Percentiles rank a stretch among this genome's conserved stretches.
Evolutionary conservation across 2,329 filamentous ascomycete genomes (phyloP).

Genomic region (Sphaerulina vaccinii): DNA sequence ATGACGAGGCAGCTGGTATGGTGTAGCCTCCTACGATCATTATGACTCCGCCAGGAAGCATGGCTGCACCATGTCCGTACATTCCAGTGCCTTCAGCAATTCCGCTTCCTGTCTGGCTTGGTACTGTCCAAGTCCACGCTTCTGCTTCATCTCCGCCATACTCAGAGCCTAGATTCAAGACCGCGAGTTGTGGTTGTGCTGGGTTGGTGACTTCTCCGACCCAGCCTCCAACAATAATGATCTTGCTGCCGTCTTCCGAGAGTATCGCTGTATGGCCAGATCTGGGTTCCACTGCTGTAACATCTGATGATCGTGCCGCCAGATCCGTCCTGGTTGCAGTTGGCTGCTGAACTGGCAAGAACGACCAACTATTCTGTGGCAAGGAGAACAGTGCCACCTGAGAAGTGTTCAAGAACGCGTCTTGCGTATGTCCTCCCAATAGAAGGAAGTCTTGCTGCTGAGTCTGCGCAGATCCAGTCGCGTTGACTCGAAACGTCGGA

Average conservation of each 20-base stretch:
- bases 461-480: slow-evolving; percentile 54
- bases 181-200: slow-evolving; percentile 75
- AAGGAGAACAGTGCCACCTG: slow-evolving; percentile 83
- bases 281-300: slow-evolving; percentile 65
- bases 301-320: slow-evolving; percentile 43
- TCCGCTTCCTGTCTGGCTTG: slow-evolving; percentile 49
- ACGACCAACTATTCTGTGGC: slow-evolving; percentile 84
- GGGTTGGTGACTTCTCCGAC: slow-evolving; percentile 75
- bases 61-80: slow-evolving; percentile 61
- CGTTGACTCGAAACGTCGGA: slow-evolving; percentile 67
- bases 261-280: slow-evolving; percentile 87
- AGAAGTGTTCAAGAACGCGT: slow-evolving; percentile 92
- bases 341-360: slow-evolving; percentile 62
- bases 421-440: slow-evolving; percentile 78
- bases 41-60: slow-evolving; percentile 62
- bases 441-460: slow-evolving; percentile 78
- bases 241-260: slow-evolving; percentile 71
- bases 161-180: slow-evolving; percentile 72
- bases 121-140: slow-evolving; percentile 70
- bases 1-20: slow-evolving; percentile 45
- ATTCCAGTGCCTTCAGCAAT: slow-evolving; percentile 49
- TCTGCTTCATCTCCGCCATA: slow-evolving; percentile 56
- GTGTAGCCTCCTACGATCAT: slow-evolving; percentile 60
- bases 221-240: slow-evolving; percentile 88
- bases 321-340: slow-evolving; percentile 55